Percentiles rank a stretch among this genome's conserved stretches.
Evolutionary conservation across 805 yeast species (phyloP).

Genomic region (Candida tallmaniae): DNA sequence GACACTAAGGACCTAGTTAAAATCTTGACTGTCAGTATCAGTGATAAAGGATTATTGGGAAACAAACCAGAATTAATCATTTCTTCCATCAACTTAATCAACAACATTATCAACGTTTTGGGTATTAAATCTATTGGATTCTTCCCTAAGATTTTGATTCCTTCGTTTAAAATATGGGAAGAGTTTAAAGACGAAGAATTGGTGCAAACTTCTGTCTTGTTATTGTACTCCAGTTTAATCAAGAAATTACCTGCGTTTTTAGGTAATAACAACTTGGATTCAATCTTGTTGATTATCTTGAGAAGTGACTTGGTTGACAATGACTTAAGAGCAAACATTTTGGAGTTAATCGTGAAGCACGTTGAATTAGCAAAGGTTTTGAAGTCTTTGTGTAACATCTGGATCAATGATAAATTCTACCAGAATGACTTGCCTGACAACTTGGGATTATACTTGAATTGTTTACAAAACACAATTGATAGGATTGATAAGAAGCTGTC

Average conservation of each 20-base stretch:
- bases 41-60: slow-evolving; percentile 49
- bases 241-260: slow-evolving; percentile 85
- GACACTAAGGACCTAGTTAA: slow-evolving; percentile 45
- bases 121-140: slow-evolving; percentile 85
- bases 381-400: slow-evolving; percentile 55
- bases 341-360: slow-evolving; percentile 58
- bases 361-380: slow-evolving; percentile 64
- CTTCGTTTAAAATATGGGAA: slow-evolving; percentile 59
- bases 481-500: slow-evolving; percentile 70
- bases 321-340: slow-evolving; percentile 55
- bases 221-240: slow-evolving; percentile 68
- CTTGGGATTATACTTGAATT: slow-evolving; percentile 66
- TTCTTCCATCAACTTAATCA: slow-evolving; percentile 68
- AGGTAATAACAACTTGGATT: slow-evolving; percentile 55
- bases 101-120: slow-evolving; percentile 62
- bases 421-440: slow-evolving; percentile 28
- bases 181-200: slow-evolving; percentile 23
- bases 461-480: slow-evolving; percentile 64
- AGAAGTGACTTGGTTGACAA: slow-evolving; percentile 56
- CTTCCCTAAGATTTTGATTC: slow-evolving; percentile 81
- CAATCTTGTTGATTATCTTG: slow-evolving; percentile 56
- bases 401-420: slow-evolving; percentile 43
- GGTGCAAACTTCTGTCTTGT: slow-evolving; percentile 66
- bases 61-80: slow-evolving; percentile 60
- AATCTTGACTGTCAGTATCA: slow-evolving; percentile 46